phyloP scores from a whole-genome alignment of 257 asterid genomes.

The Penstemon eatonii region DNA sequence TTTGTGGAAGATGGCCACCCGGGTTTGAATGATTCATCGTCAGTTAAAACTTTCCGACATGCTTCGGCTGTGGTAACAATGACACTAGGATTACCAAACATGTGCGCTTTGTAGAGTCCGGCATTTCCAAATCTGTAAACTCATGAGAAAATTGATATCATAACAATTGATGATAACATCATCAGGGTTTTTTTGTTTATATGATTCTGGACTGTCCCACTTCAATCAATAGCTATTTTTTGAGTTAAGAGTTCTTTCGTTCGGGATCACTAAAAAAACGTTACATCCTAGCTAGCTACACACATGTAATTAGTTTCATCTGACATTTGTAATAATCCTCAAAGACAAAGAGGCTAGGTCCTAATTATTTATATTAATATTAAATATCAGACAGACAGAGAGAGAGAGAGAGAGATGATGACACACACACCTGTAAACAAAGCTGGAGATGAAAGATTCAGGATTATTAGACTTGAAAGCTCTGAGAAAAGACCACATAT shows the following conservation, averaged over 20 bases:
- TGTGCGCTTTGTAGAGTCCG: conserved; percentile 72
- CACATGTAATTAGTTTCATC: too few relatives aligned
- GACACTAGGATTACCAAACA: conserved; percentile 86
- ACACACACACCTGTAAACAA: conserved; percentile 53
- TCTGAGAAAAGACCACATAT: conserved; percentile 81
- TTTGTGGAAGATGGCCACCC: conserved; percentile 85
- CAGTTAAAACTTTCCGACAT: conserved; percentile 67
- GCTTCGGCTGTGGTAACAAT: conserved; percentile 77
- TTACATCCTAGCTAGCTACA: too few relatives aligned
- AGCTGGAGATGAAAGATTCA: conserved; percentile 64
- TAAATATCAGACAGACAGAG: neutral
- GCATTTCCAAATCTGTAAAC: conserved; percentile 57
- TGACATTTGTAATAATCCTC: too few relatives aligned
- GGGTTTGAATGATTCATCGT: conserved; percentile 80
- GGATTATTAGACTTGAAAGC: conserved; percentile 74
- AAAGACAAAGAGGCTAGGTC: too few relatives aligned
- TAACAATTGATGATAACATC: too few relatives aligned
- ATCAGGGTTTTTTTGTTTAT: too few relatives aligned
- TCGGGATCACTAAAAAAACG: too few relatives aligned
- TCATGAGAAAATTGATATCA: too few relatives aligned
- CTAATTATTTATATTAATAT: too few relatives aligned
- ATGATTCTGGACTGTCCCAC: too few relatives aligned
- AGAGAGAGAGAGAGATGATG: conserved; percentile 10
- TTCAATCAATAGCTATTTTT: too few relatives aligned
- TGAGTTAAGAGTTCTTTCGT: too few relatives aligned